These are phyloP conservation scores for Suillus spraguei DNA, from an alignment of 768 basidiomycete genomes.

Conservation along the genomic window DNA sequence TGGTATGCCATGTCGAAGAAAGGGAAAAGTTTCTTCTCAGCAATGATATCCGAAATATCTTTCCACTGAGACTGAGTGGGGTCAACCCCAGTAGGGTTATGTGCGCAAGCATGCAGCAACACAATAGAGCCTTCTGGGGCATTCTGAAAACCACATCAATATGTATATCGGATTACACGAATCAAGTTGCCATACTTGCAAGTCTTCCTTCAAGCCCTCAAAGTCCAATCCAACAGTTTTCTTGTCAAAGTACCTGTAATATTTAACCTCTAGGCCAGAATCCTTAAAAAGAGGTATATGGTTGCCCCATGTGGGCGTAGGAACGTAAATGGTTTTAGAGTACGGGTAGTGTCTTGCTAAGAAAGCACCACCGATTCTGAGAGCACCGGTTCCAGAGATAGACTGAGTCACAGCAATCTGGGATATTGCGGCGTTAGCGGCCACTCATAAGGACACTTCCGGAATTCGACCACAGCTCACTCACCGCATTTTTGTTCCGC, in stretches of 20 bases:
- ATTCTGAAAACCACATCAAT: slow-evolving; percentile 38
- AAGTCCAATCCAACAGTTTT: slow-evolving; percentile 92
- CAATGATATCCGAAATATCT: slow-evolving; percentile 83
- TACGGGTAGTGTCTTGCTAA: slow-evolving; percentile 86
- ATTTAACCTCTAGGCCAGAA: slow-evolving; percentile 90
- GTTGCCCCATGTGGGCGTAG: slow-evolving; percentile 96
- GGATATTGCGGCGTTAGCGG: slow-evolving; percentile 14
- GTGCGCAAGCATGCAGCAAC: slow-evolving; percentile 94
- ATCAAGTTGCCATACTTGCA: slow-evolving; percentile 57
- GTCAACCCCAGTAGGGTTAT: slow-evolving; percentile 99
- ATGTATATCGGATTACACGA: slow-evolving; percentile 1
- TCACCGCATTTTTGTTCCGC: slow-evolving; percentile 68
- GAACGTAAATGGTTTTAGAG: slow-evolving; percentile 87
- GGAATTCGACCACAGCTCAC: slow-evolving; percentile 32
- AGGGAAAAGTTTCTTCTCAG: slow-evolving; percentile 90
- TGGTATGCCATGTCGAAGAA: slow-evolving; percentile 99
- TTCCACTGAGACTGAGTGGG: slow-evolving; percentile 93
- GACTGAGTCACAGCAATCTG: slow-evolving; percentile 89
- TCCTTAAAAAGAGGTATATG: slow-evolving; percentile 93
- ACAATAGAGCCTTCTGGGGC: slow-evolving; percentile 84
- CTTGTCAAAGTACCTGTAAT: slow-evolving; percentile 94
- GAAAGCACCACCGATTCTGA: slow-evolving; percentile 94
- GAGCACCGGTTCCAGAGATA: slow-evolving; percentile 97
- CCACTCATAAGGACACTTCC: background rate
- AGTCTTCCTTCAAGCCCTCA: slow-evolving; percentile 84